Conservation (phyloP, 2,329 filamentous ascomycete genomes). For the Penicillium sp. region DNA sequence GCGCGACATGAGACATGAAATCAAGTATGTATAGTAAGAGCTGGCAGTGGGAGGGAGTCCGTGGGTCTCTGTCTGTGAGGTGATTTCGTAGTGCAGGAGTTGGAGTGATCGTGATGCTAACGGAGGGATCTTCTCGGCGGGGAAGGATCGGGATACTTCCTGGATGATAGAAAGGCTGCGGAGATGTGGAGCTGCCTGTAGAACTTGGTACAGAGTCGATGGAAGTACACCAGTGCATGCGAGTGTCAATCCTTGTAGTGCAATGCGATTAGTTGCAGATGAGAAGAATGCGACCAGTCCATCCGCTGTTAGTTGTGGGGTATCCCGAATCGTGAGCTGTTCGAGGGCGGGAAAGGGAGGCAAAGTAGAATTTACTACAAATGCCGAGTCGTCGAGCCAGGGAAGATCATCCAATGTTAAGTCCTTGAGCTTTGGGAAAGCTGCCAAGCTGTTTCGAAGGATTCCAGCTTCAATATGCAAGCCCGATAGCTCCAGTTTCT, state of each 20-base stretch:
- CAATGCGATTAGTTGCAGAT: constrained; percentile 57
- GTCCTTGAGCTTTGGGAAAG: constrained; percentile 67
- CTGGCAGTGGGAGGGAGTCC: constrained; percentile 51
- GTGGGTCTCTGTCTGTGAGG: constrained; percentile 57
- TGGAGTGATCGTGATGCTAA: constrained; percentile 68
- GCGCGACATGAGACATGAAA: constrained; percentile 75
- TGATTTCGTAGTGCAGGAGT: constrained; percentile 82
- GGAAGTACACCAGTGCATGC: constrained; percentile 66
- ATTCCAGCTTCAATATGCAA: constrained; percentile 38
- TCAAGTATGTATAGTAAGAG: constrained; percentile 81
- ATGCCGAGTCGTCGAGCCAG: constrained; percentile 74
- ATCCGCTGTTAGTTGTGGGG: constrained; percentile 67
- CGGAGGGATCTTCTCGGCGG: constrained; percentile 58
- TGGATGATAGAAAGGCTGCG: constrained; percentile 55
- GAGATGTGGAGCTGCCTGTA: constrained; percentile 44
- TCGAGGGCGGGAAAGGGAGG: constrained; percentile 74
- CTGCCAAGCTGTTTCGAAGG: constrained; percentile 69
- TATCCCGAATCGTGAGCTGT: constrained; percentile 70
- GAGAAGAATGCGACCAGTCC: constrained; percentile 71
- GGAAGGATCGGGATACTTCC: constrained; percentile 58
- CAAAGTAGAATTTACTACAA: constrained; percentile 64
- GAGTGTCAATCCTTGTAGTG: constrained; percentile 68
- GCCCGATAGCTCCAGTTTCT: constrained; percentile 41
- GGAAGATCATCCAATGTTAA: constrained; percentile 71
- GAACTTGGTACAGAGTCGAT: constrained; percentile 43